Evolutionary conservation across 108 stramenopile genomes (phyloP).

Genomic region (Skeletonema menzelii): DNA sequence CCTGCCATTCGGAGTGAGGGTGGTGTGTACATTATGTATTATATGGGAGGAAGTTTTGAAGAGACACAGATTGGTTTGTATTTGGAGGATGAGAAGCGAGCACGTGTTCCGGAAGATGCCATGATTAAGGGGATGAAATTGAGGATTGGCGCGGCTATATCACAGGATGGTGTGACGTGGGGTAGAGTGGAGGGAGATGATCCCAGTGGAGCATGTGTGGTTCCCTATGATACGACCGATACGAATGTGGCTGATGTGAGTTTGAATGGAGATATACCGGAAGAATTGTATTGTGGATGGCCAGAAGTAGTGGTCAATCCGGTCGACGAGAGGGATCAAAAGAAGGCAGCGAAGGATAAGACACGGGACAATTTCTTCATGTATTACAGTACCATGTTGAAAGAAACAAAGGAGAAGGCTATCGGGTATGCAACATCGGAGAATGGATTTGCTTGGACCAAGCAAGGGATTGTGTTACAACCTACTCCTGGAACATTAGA

Average conservation of each 20-base stretch:
- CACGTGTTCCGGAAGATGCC: slow-evolving; percentile 44
- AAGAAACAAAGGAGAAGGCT: slow-evolving; percentile 75
- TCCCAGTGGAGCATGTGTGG: slow-evolving; percentile 77
- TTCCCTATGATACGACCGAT: slow-evolving; percentile 60
- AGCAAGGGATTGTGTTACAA: slow-evolving; percentile 65
- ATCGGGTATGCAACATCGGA: slow-evolving; percentile 75
- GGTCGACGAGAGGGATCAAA: slow-evolving; percentile 30
- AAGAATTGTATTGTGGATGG: slow-evolving; percentile 92
- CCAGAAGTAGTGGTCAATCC: slow-evolving; percentile 82
- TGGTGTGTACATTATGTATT: slow-evolving; percentile 92
- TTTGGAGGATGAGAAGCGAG: slow-evolving; percentile 29
- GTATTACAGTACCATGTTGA: slow-evolving; percentile 92
- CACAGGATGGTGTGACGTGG: slow-evolving; percentile 91
- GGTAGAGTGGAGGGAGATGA: slow-evolving; percentile 85
- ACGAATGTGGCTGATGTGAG: slow-evolving; percentile 41
- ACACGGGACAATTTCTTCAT: slow-evolving; percentile 76
- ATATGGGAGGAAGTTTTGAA: slow-evolving; percentile 86
- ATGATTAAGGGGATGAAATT: slow-evolving; percentile 88
- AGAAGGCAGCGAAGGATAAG: slow-evolving; percentile 24
- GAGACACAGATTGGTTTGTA: slow-evolving; percentile 67
- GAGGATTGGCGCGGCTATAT: slow-evolving; percentile 88
- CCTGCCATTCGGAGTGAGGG: slow-evolving; percentile 82
- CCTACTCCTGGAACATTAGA: slow-evolving; percentile 71
- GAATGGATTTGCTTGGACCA: slow-evolving; percentile 87
- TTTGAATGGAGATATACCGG: slow-evolving; percentile 57